Conservation (phyloP, 2,329 filamentous ascomycete genomes). For the Fusarium clavum region DNA sequence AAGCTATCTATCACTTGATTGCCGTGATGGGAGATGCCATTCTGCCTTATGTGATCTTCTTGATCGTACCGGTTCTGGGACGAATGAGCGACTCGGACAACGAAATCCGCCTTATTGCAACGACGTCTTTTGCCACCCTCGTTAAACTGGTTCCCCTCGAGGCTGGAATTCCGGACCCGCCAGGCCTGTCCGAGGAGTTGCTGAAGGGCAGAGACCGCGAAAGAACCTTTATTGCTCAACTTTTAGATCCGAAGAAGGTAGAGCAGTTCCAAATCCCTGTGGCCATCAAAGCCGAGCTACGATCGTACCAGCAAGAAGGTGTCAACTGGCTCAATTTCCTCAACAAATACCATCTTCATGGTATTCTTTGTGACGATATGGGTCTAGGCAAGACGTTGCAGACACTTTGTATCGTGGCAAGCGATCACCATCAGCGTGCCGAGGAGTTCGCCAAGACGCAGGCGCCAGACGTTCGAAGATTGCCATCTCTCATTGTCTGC, state of each 20-base stretch:
- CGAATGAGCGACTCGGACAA: slow-evolving; percentile 99
- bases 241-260: slow-evolving; percentile 96
- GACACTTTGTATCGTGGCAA: slow-evolving; percentile 97
- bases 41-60: slow-evolving; percentile 96
- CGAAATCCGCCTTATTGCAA: slow-evolving; percentile 92
- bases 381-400: slow-evolving; percentile 97
- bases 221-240: slow-evolving; percentile 94
- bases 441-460: slow-evolving; percentile 89
- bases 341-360: slow-evolving; percentile 97
- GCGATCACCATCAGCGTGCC: slow-evolving; percentile 92
- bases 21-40: slow-evolving; percentile 98
- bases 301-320: slow-evolving; percentile 97
- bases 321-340: slow-evolving; percentile 99
- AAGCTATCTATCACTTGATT: slow-evolving; percentile 96
- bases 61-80: slow-evolving; percentile 95
- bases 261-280: slow-evolving; percentile 94
- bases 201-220: slow-evolving; percentile 92
- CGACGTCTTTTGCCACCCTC: slow-evolving; percentile 94
- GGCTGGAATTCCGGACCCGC: slow-evolving; percentile 96
- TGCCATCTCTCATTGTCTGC: slow-evolving; percentile 95
- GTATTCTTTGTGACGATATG: slow-evolving; percentile 99
- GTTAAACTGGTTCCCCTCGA: slow-evolving; percentile 98
- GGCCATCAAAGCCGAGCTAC: slow-evolving; percentile 94
- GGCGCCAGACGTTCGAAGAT: slow-evolving; percentile 78
- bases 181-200: slow-evolving; percentile 88